Evolutionary conservation across 768 basidiomycete genomes (phyloP).

Genomic region (Holtermanniella nyarrowii): DNA sequence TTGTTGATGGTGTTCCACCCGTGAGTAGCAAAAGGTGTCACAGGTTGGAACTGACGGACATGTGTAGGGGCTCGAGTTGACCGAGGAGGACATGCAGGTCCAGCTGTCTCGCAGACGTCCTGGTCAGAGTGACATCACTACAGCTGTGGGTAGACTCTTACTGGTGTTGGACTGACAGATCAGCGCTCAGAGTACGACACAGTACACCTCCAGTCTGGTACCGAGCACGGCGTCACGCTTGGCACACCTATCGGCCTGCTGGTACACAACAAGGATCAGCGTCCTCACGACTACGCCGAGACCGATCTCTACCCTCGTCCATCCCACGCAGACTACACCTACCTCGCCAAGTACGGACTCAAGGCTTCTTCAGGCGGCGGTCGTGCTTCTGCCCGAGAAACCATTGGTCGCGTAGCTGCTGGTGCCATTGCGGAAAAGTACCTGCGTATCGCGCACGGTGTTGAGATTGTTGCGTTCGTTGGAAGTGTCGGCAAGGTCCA

Average conservation of each 20-base stretch:
- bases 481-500: slow-evolving; percentile 89
- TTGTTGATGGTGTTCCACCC: slow-evolving; percentile 94
- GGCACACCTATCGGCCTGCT: slow-evolving; percentile 96
- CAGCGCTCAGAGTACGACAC: slow-evolving; percentile 93
- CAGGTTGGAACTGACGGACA: slow-evolving; percentile 6
- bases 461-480: slow-evolving; percentile 95
- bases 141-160: slow-evolving; percentile 57
- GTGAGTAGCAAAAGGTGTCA: slow-evolving; percentile 46
- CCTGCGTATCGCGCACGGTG: slow-evolving; percentile 69
- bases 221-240: slow-evolving; percentile 86
- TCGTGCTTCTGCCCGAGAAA: slow-evolving; percentile 87
- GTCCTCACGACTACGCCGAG: slow-evolving; percentile 96
- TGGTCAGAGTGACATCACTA: slow-evolving; percentile 92
- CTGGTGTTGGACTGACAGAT: background rate
- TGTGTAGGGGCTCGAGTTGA: slow-evolving; percentile 66
- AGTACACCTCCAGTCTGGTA: slow-evolving; percentile 84
- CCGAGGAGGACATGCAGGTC: slow-evolving; percentile 72
- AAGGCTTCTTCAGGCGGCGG: slow-evolving; percentile 97
- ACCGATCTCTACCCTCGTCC: slow-evolving; percentile 96
- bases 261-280: slow-evolving; percentile 94
- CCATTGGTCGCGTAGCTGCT: slow-evolving; percentile 96
- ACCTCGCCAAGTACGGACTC: slow-evolving; percentile 91
- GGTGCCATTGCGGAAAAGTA: slow-evolving; percentile 98
- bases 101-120: slow-evolving; percentile 86
- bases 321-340: slow-evolving; percentile 95